phyloP scores from a whole-genome alignment of 768 basidiomycete genomes.

The Pulveroboletus sp. region DNA sequence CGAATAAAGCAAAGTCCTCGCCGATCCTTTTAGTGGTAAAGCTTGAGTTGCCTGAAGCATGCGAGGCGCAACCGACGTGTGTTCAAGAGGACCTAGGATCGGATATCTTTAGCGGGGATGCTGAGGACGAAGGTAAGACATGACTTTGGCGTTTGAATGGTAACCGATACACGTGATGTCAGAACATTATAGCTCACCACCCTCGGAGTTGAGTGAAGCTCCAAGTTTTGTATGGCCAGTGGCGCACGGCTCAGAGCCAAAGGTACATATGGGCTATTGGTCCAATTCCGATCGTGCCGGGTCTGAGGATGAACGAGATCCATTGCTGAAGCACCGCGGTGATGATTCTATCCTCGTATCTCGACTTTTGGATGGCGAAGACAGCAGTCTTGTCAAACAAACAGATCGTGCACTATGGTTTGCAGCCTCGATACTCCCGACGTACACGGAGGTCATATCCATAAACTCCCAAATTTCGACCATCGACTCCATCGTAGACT shows the following conservation, averaged over 20 bases:
- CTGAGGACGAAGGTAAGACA: conserved; percentile 12
- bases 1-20: conserved; percentile 8
- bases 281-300: conserved; percentile 16
- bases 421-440: conserved; percentile 37
- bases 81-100: background rate
- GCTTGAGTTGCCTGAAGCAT: conserved; percentile 12
- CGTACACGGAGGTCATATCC: conserved; percentile 42
- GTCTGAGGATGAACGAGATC: conserved; percentile 21
- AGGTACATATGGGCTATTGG: conserved; percentile 21
- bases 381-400: background rate
- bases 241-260: conserved; percentile 2
- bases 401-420: conserved; percentile 27
- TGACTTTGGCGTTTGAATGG: background rate
- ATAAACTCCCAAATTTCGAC: conserved; percentile 24
- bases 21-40: conserved; percentile 18
- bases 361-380: conserved; percentile 20
- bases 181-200: conserved; percentile 12
- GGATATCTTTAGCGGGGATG: background rate
- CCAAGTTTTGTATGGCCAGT: conserved; percentile 14
- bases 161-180: background rate
- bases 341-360: conserved; percentile 14
- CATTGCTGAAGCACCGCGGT: conserved; percentile 8
- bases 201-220: conserved; percentile 9
- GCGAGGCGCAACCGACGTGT: background rate
- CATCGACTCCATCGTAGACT: conserved; percentile 40